Evolutionary conservation across 129 eudicot species (phyloP).

Genomic region (Calendula officinalis): DNA sequence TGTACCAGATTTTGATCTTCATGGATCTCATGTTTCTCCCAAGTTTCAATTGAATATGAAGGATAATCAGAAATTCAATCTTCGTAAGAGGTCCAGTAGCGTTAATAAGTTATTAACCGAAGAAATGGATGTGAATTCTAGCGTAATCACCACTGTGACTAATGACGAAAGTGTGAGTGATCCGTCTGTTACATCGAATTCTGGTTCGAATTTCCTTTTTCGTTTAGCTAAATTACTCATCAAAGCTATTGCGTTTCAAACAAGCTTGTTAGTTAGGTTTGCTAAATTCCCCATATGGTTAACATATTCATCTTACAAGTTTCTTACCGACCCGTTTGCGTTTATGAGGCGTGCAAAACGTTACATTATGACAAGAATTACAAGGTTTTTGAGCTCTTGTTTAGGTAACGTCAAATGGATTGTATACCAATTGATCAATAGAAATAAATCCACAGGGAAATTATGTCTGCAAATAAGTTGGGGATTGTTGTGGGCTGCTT

Average conservation of each 20-base stretch:
- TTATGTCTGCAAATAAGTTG: conserved; percentile 40
- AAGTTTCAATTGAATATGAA: conserved; percentile 23
- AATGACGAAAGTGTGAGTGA: conserved; percentile 6
- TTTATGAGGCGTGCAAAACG: conserved; percentile 23
- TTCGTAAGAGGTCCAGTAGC: neutral
- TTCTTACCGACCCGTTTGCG: conserved; percentile 43
- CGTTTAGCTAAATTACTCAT: conserved; percentile 19
- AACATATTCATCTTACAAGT: conserved; percentile 31
- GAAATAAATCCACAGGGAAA: conserved; percentile 31
- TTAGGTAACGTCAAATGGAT: conserved; percentile 28
- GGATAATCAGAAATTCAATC: conserved; percentile 10
- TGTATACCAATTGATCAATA: conserved; percentile 31
- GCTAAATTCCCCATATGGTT: conserved; percentile 45
- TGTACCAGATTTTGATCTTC: neutral
- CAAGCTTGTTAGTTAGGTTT: conserved; percentile 36
- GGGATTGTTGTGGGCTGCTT: conserved; percentile 44
- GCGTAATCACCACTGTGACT: conserved; percentile 8
- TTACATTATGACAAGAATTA: conserved; percentile 10
- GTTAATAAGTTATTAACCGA: neutral
- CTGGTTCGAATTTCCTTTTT: conserved; percentile 34
- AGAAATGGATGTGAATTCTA: conserved; percentile 10
- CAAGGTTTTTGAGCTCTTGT: conserved; percentile 17
- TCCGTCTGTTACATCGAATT: conserved; percentile 27
- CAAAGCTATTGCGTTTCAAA: conserved; percentile 35
- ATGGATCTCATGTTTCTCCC: conserved; percentile 3